Base-by-base conservation (phyloP, 345 rosid species). In the Eucalyptus caleyi region DNA sequence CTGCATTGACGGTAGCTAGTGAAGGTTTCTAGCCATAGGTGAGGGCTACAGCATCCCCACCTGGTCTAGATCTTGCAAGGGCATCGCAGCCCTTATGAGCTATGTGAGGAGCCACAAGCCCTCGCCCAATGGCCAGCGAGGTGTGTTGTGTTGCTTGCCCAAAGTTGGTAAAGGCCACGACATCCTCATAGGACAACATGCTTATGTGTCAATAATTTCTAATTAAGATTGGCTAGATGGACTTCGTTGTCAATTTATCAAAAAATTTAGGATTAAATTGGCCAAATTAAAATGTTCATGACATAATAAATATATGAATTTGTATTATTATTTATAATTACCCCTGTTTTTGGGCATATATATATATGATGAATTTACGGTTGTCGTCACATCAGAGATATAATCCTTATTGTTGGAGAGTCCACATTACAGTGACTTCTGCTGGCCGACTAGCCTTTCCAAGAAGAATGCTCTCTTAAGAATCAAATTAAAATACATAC, bases 221-320 rank as follows among this genome's bases (percentile, higher is more conserved):
- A 19, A 1, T 0, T 56, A 24, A 56, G 1, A 10, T 56, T 56
- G 2, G 13, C 1, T 24, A 0, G 13, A 56, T 56, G 3, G 6
- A 56, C 1, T 24, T 56, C 0, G 0, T 56, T 56, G 13, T 56
- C 30, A 23, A 56, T 56, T 56, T 56, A 24, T 24, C 2, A 24
- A 24, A 24, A 56, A 9, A 24, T 1, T 24, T 9, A 10, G 0
- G 0, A 56, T 23, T 56, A 56, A 56, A 24, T 24, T 56, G 3
- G 1, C 1, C 6, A 23, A 56, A 56, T 56, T 56, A 56, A 56
- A 24, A 56, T 56, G 1, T 56, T 24, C 9, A 23, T 56, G 5
- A 56, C 6, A 2, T 56, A 5, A 56, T 56, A 56, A 56, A 56
- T 23, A 9, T 56, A 56, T 24, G 62, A 24, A 1, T 23, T 56